Conservation (phyloP, 208 protist genomes). For the Crithidia brevicula region DNA sequence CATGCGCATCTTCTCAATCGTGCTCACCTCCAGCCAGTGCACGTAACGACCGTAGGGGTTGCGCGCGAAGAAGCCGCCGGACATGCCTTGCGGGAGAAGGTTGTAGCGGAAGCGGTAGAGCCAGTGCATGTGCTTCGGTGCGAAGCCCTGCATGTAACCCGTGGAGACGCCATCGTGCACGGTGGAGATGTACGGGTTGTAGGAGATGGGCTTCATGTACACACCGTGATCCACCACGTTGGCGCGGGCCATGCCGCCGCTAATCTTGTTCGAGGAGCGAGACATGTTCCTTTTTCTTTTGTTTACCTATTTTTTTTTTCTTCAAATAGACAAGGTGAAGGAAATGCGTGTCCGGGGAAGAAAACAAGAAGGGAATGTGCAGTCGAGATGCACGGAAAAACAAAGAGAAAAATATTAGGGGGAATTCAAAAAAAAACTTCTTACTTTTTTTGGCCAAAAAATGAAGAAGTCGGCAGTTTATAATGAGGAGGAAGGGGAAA, state of each 20-base stretch:
- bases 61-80: conserved; percentile 74
- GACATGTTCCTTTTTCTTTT: conserved; percentile 46
- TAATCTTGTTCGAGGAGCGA: conserved; percentile 56
- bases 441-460: too few species aligned
- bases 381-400: background rate
- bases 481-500: background rate
- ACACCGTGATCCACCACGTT: conserved; percentile 76
- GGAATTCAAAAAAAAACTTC: too few species aligned
- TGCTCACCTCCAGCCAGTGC: conserved; percentile 88
- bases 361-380: background rate
- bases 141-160: conserved; percentile 77
- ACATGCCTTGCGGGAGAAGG: conserved; percentile 64
- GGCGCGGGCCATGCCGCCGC: conserved; percentile 51
- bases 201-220: conserved; percentile 74
- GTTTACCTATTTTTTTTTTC: background rate
- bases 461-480: too few species aligned
- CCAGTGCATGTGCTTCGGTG: conserved; percentile 67
- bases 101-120: conserved; percentile 90
- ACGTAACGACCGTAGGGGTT: conserved; percentile 84
- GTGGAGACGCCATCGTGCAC: conserved; percentile 77
- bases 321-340: background rate
- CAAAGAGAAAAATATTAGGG: background rate
- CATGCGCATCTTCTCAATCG: conserved; percentile 81
- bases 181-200: conserved; percentile 74
- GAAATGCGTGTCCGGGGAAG: too few species aligned